Evolutionary conservation across 345 rosid species (phyloP).

Genomic region (Eutrema yunnanense): DNA sequence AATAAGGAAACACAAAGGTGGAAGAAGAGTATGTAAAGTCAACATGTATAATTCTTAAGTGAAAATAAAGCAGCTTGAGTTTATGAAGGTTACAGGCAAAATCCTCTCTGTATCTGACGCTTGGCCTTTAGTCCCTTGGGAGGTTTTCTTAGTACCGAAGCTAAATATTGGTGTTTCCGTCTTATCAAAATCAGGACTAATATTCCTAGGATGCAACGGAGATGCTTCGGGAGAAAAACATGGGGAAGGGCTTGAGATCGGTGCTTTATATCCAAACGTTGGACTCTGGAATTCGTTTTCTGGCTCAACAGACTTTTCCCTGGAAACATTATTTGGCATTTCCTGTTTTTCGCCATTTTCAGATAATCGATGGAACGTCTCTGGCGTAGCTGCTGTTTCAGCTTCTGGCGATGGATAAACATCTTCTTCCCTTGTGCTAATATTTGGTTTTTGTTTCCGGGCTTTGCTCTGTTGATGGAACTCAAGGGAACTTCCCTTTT

Average conservation of each 20-base stretch:
- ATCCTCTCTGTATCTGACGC: constrained; percentile 34
- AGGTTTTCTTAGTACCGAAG: constrained; percentile 32
- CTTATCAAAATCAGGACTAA: constrained; percentile 35
- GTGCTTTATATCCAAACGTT: constrained; percentile 47
- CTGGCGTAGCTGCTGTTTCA: constrained; percentile 33
- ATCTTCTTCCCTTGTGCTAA: constrained; percentile 29
- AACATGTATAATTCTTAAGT: neutral
- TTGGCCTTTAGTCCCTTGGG: constrained; percentile 35
- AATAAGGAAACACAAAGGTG: constrained; percentile 43
- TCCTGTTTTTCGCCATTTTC: constrained; percentile 35
- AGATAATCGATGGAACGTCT: constrained; percentile 25
- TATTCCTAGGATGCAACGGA: constrained; percentile 29
- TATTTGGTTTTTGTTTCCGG: constrained; percentile 26
- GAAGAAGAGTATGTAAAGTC: constrained; percentile 5
- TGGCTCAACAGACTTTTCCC: constrained; percentile 30
- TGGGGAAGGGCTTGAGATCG: constrained; percentile 37
- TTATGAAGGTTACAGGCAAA: constrained; percentile 48
- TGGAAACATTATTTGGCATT: constrained; percentile 24
- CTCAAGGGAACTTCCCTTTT: constrained; percentile 28
- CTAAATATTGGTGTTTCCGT: constrained; percentile 29
- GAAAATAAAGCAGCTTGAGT: constrained; percentile 8
- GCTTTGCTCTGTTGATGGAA: constrained; percentile 24
- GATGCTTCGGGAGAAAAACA: constrained; percentile 42
- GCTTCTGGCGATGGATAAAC: constrained; percentile 28
- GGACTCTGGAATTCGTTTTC: constrained; percentile 54